Conservation (phyloP, 768 basidiomycete species). For the Rhodotorula kratochvilovae region DNA sequence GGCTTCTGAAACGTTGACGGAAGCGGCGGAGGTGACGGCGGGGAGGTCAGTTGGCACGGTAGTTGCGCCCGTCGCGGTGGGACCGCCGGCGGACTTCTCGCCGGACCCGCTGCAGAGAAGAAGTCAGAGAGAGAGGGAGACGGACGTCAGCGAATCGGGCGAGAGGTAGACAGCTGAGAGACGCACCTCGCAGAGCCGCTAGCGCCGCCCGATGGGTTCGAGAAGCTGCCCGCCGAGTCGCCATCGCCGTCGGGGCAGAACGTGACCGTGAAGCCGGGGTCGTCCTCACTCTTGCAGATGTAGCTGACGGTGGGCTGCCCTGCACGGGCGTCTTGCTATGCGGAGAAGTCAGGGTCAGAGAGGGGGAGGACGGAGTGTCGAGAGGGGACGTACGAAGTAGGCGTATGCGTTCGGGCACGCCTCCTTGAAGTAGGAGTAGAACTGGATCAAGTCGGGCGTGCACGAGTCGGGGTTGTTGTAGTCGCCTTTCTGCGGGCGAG, state of each 20-base stretch:
- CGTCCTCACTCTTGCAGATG: neutral
- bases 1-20: neutral
- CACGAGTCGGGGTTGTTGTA: neutral
- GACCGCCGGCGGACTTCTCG: neutral
- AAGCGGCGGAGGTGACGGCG: conserved; percentile 16
- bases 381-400: conserved; percentile 5
- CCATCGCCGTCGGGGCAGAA: conserved; percentile 29
- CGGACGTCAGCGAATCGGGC: no score
- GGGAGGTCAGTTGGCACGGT: neutral
- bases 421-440: conserved; percentile 21
- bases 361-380: neutral
- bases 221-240: neutral
- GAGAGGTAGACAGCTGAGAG: neutral
- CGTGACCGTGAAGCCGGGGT: conserved; percentile 14
- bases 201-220: no score
- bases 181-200: neutral
- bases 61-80: neutral
- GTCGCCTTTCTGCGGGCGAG: conserved; percentile 2
- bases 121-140: no score
- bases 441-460: conserved; percentile 15
- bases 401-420: conserved; percentile 2
- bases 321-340: neutral
- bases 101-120: neutral
- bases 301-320: conserved; percentile 3
- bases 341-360: neutral